Evolutionary conservation across 192 early-diverging fungal genomes (phyloP), one percentile per base, ranked within the genome.

Genomic region (Piromyces finnis): DNA sequence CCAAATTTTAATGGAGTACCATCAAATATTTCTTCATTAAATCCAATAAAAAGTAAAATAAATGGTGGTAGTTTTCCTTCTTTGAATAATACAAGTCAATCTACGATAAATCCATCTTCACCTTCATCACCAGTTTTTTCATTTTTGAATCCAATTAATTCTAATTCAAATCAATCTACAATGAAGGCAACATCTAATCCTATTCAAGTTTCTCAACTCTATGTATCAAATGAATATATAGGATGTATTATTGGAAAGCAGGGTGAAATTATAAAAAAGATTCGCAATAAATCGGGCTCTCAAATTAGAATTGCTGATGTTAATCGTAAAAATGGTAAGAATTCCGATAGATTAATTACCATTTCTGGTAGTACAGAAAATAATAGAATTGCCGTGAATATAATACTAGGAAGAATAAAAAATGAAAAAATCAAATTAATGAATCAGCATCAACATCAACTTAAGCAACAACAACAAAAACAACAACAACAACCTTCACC

Each of bases 241-340:
- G 96, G 97, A 28, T 95, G 95, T 82, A 94, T 99, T 83, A 99
- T 99, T 85, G 97, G 97, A 81, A 96, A 96, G 86, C 91, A 88
- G 41, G 96, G 95, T 15, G 77, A 41, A 3, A 83, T 79, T 29
- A 87, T 87, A 78, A 68, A 68, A n/a, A 22, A 18, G 29, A 87
- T 90, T 32, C 80, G 89, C 17, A 78, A 81, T 12, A 35, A 35
- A 30, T 82, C 84, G 30, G 87, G 88, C 9, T 86, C 84, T 78
- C 91, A 94, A 81, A 96, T 99, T 81, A 92, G 92, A 82, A 97
- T 99, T 83, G 94, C 93, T 78, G 93, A 93, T 86, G 88, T 89
- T n/a, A 90, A 92, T 11, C 91, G n/a, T n/a, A n/a, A n/a, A n/a
- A n/a, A n/a, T n/a, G n/a, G n/a, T n/a, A n/a, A n/a, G n/a, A n/a